These are phyloP conservation scores for Elongisporangium anandrum DNA, from an alignment of 352 stramenopile genomes.

Conservation along the genomic window DNA sequence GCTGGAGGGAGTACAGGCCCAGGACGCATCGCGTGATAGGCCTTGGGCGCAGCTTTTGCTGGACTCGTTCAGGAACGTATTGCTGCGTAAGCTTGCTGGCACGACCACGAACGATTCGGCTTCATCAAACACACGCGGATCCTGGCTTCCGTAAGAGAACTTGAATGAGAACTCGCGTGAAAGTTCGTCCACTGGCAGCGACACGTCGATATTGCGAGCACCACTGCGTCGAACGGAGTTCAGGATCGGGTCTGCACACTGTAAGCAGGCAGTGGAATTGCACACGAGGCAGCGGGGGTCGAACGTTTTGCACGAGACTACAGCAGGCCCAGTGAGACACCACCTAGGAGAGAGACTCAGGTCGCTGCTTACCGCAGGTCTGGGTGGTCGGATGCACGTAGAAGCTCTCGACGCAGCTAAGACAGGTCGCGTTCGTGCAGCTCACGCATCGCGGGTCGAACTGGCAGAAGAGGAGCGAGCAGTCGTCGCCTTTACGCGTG, in stretches of 20 bases:
- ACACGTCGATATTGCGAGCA: constrained; percentile 48
- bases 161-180: constrained; percentile 85
- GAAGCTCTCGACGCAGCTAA: constrained; percentile 85
- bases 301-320: constrained; percentile 78
- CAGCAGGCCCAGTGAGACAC: neutral
- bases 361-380: constrained; percentile 53
- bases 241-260: constrained; percentile 89
- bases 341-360: neutral
- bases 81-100: constrained; percentile 7
- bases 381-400: constrained; percentile 66
- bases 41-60: constrained; percentile 66
- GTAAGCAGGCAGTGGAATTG: constrained; percentile 61
- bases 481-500: constrained; percentile 78
- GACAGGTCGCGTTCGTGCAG: constrained; percentile 79
- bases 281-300: constrained; percentile 92
- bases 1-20: constrained; percentile 40
- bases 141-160: constrained; percentile 90
- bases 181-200: constrained; percentile 87
- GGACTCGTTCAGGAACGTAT: constrained; percentile 41
- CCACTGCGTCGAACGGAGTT: constrained; percentile 91
- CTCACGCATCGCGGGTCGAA: constrained; percentile 86
- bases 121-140: constrained; percentile 90
- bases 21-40: constrained; percentile 43
- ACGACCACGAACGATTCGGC: constrained; percentile 79
- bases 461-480: constrained; percentile 55